Conservation (phyloP, 768 basidiomycete species). For the Boletus sp. region DNA sequence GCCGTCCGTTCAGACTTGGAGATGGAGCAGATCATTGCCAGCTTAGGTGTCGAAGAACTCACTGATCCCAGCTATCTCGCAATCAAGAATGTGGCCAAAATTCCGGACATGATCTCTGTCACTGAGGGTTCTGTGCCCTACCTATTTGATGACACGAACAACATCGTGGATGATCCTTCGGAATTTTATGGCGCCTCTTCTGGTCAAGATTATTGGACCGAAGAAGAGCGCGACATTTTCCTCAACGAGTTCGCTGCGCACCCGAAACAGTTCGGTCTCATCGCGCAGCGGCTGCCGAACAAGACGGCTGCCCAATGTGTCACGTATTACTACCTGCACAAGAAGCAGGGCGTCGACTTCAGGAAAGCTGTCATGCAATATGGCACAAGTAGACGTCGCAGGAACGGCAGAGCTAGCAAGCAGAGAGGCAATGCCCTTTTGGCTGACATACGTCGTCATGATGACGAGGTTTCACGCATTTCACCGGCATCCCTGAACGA, state of each 20-base stretch:
- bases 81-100: slow-evolving; percentile 75
- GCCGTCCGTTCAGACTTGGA: slow-evolving; percentile 93
- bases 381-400: slow-evolving; percentile 63
- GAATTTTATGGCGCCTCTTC: slow-evolving; percentile 74
- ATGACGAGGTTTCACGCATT: slow-evolving; percentile 43
- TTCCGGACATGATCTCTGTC: slow-evolving; percentile 89
- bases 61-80: slow-evolving; percentile 93
- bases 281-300: slow-evolving; percentile 74
- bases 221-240: slow-evolving; percentile 77
- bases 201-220: slow-evolving; percentile 85
- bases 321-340: slow-evolving; percentile 92
- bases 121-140: slow-evolving; percentile 58
- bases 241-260: slow-evolving; percentile 76
- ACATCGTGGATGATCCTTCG: slow-evolving; percentile 70
- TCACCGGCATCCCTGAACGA: slow-evolving; percentile 24
- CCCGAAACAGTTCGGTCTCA: slow-evolving; percentile 96
- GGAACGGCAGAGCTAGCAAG: slow-evolving; percentile 58
- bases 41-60: slow-evolving; percentile 85
- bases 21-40: slow-evolving; percentile 97
- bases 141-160: slow-evolving; percentile 82
- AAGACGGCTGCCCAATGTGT: slow-evolving; percentile 91
- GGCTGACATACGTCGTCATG: slow-evolving; percentile 77
- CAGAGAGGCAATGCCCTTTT: slow-evolving; percentile 81
- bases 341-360: slow-evolving; percentile 85
- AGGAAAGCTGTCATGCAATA: slow-evolving; percentile 68